phyloP scores from a whole-genome alignment of 2,329 filamentous ascomycete genomes.

The Phialocephala subalpina region DNA sequence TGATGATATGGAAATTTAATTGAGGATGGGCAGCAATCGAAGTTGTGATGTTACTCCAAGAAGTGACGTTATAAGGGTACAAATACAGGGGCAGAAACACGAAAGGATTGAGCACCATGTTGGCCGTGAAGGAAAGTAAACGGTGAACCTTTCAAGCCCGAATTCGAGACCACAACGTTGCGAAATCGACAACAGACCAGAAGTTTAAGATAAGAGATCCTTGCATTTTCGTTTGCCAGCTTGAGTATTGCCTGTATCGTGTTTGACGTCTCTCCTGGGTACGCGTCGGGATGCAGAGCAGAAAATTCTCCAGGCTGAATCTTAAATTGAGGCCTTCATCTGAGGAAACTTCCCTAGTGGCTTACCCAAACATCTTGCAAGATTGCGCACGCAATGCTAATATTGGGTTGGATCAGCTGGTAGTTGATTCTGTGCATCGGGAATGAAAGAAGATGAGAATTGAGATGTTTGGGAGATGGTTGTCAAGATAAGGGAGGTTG shows the following conservation, averaged over 20 bases:
- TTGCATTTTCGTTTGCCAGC: not conserved
- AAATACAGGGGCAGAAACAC: slow-evolving; percentile 38
- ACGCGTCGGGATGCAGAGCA: slow-evolving; percentile 15
- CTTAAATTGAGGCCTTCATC: slow-evolving; percentile 11
- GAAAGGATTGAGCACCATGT: slow-evolving; percentile 32
- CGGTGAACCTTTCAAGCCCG: slow-evolving; percentile 2
- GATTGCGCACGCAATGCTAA: slow-evolving; percentile 6
- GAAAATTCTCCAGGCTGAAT: slow-evolving; percentile 19
- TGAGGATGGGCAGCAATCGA: slow-evolving; percentile 31
- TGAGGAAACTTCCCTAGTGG: not conserved
- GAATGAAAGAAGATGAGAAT: not conserved
- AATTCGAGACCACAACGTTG: slow-evolving; percentile 6
- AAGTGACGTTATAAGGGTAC: slow-evolving; percentile 35
- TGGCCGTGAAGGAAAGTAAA: slow-evolving; percentile 15
- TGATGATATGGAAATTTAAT: slow-evolving; percentile 35
- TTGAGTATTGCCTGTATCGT: slow-evolving; percentile 1
- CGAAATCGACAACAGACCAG: not conserved
- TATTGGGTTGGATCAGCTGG: not conserved
- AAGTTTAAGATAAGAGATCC: slow-evolving; percentile 5
- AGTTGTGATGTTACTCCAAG: slow-evolving; percentile 33
- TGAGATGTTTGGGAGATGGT: not conserved
- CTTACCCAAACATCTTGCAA: not conserved
- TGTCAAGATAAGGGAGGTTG: not conserved
- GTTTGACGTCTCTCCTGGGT: not conserved
- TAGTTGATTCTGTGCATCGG: not conserved